Evolutionary conservation across 495 filamentous ascomycete species (phyloP).

Genomic region (Podospora appendiculata): DNA sequence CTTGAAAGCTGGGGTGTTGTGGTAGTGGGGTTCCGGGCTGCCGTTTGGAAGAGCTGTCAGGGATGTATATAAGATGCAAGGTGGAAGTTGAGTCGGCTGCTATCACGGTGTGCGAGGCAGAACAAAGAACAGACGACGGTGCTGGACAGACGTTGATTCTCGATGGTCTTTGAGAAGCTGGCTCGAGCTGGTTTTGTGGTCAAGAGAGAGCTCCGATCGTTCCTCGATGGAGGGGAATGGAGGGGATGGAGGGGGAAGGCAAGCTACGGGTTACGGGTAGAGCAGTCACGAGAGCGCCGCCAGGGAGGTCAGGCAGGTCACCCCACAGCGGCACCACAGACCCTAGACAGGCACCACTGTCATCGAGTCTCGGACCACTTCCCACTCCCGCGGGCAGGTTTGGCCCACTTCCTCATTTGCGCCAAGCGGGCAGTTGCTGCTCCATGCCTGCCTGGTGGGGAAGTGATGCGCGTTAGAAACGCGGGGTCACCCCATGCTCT

Average conservation of each 20-base stretch:
- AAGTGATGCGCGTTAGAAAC: slow-evolving; percentile 1
- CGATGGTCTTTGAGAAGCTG: too few species aligned
- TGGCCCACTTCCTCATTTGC: not conserved
- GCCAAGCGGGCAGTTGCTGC: not conserved
- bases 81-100: too few species aligned
- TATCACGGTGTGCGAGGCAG: too few species aligned
- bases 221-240: slow-evolving; percentile 5
- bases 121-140: too few species aligned
- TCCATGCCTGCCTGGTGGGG: not conserved
- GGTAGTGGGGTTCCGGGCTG: not conserved
- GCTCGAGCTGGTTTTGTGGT: too few species aligned
- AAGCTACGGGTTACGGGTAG: not conserved
- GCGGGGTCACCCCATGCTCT: slow-evolving; percentile 6
- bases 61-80: too few species aligned
- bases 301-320: not conserved
- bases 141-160: too few species aligned
- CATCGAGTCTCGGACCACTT: not conserved
- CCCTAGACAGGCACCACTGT: not conserved
- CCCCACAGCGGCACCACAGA: slow-evolving; percentile 5
- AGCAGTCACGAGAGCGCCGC: slow-evolving; percentile 16
- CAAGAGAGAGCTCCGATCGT: not conserved
- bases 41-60: slow-evolving; percentile 1
- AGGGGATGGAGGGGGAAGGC: not conserved
- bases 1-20: slow-evolving; percentile 13
- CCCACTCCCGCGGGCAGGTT: too few species aligned